Evolutionary conservation across 139 green algal species (phyloP).

Genomic region (Ettlia oleoabundans): DNA sequence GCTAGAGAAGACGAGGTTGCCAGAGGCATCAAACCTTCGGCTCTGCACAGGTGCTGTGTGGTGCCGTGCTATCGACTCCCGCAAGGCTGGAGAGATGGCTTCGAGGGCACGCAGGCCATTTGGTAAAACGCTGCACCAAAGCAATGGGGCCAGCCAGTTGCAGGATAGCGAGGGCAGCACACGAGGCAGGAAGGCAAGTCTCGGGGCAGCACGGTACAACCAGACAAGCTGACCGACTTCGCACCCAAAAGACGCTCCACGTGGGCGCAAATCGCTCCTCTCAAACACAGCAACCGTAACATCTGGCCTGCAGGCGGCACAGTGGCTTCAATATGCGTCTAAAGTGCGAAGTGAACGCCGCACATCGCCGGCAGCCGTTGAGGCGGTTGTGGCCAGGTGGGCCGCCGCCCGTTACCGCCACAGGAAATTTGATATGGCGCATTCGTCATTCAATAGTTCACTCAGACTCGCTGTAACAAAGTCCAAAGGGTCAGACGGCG

Average conservation of each 20-base stretch:
- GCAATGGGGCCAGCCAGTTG: no score
- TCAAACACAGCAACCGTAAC: constrained; percentile 9
- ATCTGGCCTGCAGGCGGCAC: neutral
- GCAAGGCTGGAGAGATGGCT: neutral
- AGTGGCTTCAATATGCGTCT: no score
- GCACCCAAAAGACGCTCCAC: no score
- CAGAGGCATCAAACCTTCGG: neutral
- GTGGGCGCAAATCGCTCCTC: neutral
- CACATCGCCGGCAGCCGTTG: neutral
- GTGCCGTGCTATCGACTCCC: neutral
- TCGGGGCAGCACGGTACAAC: no score
- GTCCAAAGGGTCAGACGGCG: neutral
- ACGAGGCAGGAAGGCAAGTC: neutral
- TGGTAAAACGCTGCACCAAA: no score
- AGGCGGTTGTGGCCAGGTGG: neutral
- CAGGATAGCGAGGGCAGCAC: no score
- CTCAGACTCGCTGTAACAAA: neutral
- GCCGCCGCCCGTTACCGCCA: no score
- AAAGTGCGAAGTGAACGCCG: neutral
- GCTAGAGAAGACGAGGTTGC: neutral
- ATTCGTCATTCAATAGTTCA: neutral
- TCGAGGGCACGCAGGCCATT: neutral
- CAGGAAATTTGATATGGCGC: neutral
- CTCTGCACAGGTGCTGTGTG: neutral
- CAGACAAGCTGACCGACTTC: no score